Conservation (phyloP, 2,329 filamentous ascomycete species). For the Pestalotiopsis sp. region DNA sequence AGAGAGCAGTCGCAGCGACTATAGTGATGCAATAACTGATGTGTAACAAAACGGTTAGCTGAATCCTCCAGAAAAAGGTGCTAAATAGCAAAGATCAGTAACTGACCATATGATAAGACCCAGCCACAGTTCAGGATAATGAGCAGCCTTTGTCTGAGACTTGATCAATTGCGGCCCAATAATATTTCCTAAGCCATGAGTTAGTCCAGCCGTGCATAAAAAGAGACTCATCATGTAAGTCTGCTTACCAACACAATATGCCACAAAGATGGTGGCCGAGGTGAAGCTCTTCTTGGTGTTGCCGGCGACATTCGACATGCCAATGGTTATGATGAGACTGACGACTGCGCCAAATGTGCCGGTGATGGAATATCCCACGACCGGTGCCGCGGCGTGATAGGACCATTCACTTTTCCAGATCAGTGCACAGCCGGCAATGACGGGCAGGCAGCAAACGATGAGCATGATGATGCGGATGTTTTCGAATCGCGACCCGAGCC, state of each 20-base stretch:
- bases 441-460: conserved; percentile 68
- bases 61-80: conserved; percentile 14
- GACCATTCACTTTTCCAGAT: conserved; percentile 73
- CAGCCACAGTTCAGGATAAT: conserved; percentile 74
- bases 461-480: conserved; percentile 70
- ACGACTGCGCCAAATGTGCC: conserved; percentile 75
- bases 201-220: conserved; percentile 3
- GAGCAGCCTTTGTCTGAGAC: conserved; percentile 63
- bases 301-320: conserved; percentile 71
- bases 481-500: conserved; percentile 58
- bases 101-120: conserved; percentile 64
- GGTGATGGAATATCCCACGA: conserved; percentile 72
- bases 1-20: conserved; percentile 55
- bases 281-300: conserved; percentile 80
- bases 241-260: conserved; percentile 63
- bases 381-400: conserved; percentile 65
- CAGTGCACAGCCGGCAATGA: conserved; percentile 73
- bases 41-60: background rate
- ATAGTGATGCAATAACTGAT: conserved; percentile 70
- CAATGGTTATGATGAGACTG: conserved; percentile 54
- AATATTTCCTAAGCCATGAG: conserved; percentile 59
- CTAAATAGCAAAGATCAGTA: background rate
- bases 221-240: background rate
- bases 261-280: conserved; percentile 73
- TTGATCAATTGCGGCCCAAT: conserved; percentile 73